Conservation (phyloP, 139 green algal genomes). For the Edaphochlamys debaryana region DNA sequence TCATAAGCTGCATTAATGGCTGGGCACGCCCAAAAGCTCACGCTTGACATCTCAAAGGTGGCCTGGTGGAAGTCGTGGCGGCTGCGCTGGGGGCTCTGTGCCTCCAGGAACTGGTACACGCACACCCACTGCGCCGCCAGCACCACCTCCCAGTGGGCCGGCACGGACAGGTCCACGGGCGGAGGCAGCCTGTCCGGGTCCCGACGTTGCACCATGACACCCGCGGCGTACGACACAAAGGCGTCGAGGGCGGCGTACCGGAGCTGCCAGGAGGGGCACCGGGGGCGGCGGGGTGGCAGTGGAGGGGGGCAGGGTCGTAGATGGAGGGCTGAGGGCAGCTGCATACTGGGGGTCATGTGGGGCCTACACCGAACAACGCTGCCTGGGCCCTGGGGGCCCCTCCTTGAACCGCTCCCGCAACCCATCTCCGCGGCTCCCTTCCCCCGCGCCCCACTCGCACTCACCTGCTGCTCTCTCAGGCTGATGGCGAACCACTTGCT, state of each 20-base stretch:
- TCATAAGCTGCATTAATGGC: no score
- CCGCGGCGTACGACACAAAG: conserved; percentile 41
- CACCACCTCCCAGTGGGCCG: neutral
- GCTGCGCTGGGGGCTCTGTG: neutral
- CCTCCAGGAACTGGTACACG: conserved; percentile 8
- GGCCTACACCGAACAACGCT: no score
- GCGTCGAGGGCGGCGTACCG: conserved; percentile 36
- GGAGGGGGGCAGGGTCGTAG: no score
- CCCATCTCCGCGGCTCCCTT: no score
- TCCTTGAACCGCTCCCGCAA: no score
- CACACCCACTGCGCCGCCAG: conserved; percentile 10
- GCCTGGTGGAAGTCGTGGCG: conserved; percentile 14
- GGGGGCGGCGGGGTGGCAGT: no score
- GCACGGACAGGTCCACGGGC: conserved; percentile 1
- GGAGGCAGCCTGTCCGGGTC: neutral
- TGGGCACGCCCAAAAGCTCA: neutral
- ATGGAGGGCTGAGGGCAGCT: no score
- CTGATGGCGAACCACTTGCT: neutral
- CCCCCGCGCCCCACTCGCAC: no score
- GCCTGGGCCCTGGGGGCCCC: no score
- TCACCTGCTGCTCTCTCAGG: conserved; percentile 10
- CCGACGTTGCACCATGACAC: neutral
- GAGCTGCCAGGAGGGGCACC: neutral
- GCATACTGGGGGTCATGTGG: no score
- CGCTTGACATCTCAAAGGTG: neutral